Evolutionary conservation across 495 filamentous ascomycete species (phyloP).

Genomic region (Lasiosphaeriaceae sp.): DNA sequence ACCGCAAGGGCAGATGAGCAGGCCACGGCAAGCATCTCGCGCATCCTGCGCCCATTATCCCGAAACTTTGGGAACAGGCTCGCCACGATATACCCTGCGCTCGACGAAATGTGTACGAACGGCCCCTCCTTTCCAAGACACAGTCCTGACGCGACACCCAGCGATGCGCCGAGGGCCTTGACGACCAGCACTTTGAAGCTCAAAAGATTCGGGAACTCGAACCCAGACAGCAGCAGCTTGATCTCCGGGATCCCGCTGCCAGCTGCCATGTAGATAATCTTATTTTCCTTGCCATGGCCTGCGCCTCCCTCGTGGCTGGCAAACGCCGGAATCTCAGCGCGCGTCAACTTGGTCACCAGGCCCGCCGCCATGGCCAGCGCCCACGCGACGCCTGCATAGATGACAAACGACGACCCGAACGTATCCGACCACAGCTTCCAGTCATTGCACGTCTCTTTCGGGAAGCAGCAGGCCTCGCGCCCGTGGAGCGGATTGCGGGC

Average conservation of each 20-base stretch:
- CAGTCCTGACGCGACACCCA: constrained; percentile 56
- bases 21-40: constrained; percentile 53
- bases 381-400: constrained; percentile 49
- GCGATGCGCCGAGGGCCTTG: constrained; percentile 53
- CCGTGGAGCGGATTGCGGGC: constrained; percentile 40
- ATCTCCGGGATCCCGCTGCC: constrained; percentile 58
- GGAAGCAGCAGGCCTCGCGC: constrained; percentile 45
- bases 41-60: constrained; percentile 49
- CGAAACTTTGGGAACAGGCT: constrained; percentile 49
- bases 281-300: constrained; percentile 26
- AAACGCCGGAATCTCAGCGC: constrained; percentile 43
- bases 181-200: constrained; percentile 51
- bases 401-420: constrained; percentile 38
- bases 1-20: constrained; percentile 54
- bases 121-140: constrained; percentile 59
- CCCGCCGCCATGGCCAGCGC: constrained; percentile 48
- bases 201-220: constrained; percentile 54
- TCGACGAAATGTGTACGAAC: constrained; percentile 57
- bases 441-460: constrained; percentile 28
- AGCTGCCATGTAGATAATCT: constrained; percentile 55
- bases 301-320: constrained; percentile 13
- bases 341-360: constrained; percentile 49
- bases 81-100: constrained; percentile 53
- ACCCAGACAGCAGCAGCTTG: constrained; percentile 58
- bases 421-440: constrained; percentile 44